phyloP scores from a whole-genome alignment of 2,329 filamentous ascomycete species.

The Keithomyces neogunnii region DNA sequence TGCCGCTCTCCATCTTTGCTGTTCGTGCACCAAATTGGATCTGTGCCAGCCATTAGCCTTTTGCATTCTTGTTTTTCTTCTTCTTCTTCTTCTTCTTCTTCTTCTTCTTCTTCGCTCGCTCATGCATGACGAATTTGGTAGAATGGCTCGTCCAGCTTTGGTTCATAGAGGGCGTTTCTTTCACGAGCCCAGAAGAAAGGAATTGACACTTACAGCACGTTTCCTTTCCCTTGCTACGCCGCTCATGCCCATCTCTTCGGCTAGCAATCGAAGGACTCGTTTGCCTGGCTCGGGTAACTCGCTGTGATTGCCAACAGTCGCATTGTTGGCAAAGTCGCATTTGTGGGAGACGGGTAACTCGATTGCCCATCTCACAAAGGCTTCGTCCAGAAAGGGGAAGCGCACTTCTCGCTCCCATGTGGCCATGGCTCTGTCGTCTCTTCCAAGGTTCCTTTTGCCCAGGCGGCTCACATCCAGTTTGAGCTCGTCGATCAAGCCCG shows the following conservation, averaged over 20 bases:
- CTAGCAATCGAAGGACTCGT: conserved; percentile 68
- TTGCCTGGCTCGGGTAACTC: conserved; percentile 60
- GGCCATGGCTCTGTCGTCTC: conserved; percentile 85
- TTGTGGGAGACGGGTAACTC: conserved; percentile 70
- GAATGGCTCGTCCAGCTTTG: background rate
- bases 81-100: no score
- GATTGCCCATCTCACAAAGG: conserved; percentile 74
- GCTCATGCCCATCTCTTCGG: conserved; percentile 63
- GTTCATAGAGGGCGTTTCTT: background rate
- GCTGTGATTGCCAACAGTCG: conserved; percentile 29
- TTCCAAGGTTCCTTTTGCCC: conserved; percentile 87
- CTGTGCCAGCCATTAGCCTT: conserved; percentile 25
- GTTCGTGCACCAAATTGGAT: conserved; percentile 79
- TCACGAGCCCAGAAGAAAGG: background rate
- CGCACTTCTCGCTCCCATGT: conserved; percentile 84
- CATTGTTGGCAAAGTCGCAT: conserved; percentile 66
- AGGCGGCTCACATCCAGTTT: conserved; percentile 77
- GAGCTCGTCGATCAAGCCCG: conserved; percentile 70
- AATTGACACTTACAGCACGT: conserved; percentile 11
- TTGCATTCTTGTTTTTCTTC: no score
- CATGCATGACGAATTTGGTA: background rate
- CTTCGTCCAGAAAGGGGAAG: conserved; percentile 86
- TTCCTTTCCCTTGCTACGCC: conserved; percentile 82
- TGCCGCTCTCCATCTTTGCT: conserved; percentile 70
- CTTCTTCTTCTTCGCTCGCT: background rate